Evolutionary conservation across 2,329 filamentous ascomycete species (phyloP), one percentile per base, ranked within the genome.

Genomic region (Drechslerella coelobrocha): DNA sequence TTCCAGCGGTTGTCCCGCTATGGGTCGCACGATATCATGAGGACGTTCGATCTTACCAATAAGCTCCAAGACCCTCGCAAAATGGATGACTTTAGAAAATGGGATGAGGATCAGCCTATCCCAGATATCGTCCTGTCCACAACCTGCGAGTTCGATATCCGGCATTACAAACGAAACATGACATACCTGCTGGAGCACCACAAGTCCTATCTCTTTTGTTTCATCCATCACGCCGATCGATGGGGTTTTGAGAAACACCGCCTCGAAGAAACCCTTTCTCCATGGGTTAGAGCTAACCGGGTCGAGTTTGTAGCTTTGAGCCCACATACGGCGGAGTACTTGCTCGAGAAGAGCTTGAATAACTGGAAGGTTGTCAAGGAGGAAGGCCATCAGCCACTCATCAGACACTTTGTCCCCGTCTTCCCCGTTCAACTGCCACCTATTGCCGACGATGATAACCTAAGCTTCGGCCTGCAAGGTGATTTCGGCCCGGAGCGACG

Each of bases 171-270:
- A 7, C 41, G 72, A 4, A 66, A 74, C 14, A 71, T 76, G 29
- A 72, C 61, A 14, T 56, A 43, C 23, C 43, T 77, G 29, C 68
- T 77, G 4, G 61, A 74, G 23, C 61, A 73, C 12, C 66, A 72
- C 8, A 73, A 76, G 27, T 76, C 76, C 2, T 74, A 75, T 34
- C 23, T 77, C n/a, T 75, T 75, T 61, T 77, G 76, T 51, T 72
- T 76, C 9, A 65, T 77, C 14, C 75, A 74, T 52, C 73, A 74
- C 50, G 68, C 75, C 2, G 75, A 77, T 31, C 53, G 72, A 24
- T 77, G 75, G 75, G 69, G 56, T 2, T 61, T 65, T 12, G 55
- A 62, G 24, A 61, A 59, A 34, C 61, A 66, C 31, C 55, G 75
- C 21, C n/a, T 75, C 19, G 56, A 73, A 14, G 59, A 73, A 12